Base-by-base conservation (phyloP, 495 filamentous ascomycete genomes). In the Trichodelitschia bisporula region DNA sequence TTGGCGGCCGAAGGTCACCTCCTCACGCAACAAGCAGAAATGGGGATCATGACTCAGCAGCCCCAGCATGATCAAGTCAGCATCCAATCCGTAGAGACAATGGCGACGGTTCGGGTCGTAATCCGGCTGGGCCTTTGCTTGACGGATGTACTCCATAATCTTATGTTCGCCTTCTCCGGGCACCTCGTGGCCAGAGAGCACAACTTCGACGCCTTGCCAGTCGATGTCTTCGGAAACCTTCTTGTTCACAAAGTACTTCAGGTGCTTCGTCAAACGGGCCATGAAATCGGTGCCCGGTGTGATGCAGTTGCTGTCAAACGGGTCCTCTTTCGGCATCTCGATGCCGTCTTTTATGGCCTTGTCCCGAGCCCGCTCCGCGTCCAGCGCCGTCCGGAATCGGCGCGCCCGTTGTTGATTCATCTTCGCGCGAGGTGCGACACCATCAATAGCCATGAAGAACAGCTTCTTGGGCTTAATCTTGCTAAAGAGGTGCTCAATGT, bases 381-480 rank as follows among this genome's bases (percentile, higher is more conserved):
- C 89, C 24, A 92, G 47, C 18, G 89, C 89, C 15, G 84, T 95
- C 34, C 89, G 70, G 50, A 99, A 99, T 41, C 89, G 75, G 43
- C 89, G 66, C 20, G 89, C 74, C 40, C 89, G 76, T 53, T 99
- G 89, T 48, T 99, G 89, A 43, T 99, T 99, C 89, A 99, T 99
- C 60, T 99, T 99, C 25, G 89, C 89, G 37, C 89, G 71, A 8
- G 89, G 89, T 11, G 89, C 89, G 30, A 99, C 89, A 35, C 86
- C 86, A 46, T 99, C 89, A 32, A 99, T 78, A 6, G 89, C 89
- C 89, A 99, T 93, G 56, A 92, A 99, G 51, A 99, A 99, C 9
- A 99, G 62, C 56, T 91, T 69, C 54, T 90, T 83, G 2, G 89
- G 89, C 49, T 92, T 93, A 38, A 99, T 99, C 54, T 93, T 95